Evolutionary conservation across 208 protist genomes (phyloP).

Genomic region (Trypanosoma avium): DNA sequence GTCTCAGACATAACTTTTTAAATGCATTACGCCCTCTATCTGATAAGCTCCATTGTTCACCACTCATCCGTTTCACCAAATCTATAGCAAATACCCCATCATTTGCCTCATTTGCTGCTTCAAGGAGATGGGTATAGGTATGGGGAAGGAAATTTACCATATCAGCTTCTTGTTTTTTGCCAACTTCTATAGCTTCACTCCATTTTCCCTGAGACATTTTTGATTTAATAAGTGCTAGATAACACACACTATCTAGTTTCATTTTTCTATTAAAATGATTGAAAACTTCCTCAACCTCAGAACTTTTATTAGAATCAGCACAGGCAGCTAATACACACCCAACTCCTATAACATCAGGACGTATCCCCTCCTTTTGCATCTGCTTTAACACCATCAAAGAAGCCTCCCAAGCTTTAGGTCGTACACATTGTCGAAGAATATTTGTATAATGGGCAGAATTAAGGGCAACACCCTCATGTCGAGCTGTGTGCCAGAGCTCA

Average conservation of each 20-base stretch:
- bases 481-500: slow-evolving; percentile 84
- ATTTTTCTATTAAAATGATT: slow-evolving; percentile 44
- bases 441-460: slow-evolving; percentile 71
- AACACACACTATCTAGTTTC: slow-evolving; percentile 77
- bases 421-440: slow-evolving; percentile 80
- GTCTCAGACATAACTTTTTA: slow-evolving; percentile 29
- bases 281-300: slow-evolving; percentile 59
- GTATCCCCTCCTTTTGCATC: slow-evolving; percentile 66
- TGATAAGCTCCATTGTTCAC: slow-evolving; percentile 55
- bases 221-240: slow-evolving; percentile 70
- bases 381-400: slow-evolving; percentile 51
- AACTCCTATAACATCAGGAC: slow-evolving; percentile 72
- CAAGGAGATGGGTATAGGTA: slow-evolving; percentile 65
- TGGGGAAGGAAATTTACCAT: slow-evolving; percentile 69
- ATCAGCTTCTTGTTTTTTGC: slow-evolving; percentile 46
- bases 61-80: slow-evolving; percentile 54
- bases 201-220: slow-evolving; percentile 37
- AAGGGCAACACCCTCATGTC: slow-evolving; percentile 76
- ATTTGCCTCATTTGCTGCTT: slow-evolving; percentile 45
- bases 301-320: slow-evolving; percentile 39
- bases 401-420: slow-evolving; percentile 64
- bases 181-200: slow-evolving; percentile 43
- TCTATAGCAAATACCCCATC: slow-evolving; percentile 49
- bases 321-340: slow-evolving; percentile 63
- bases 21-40: slow-evolving; percentile 31